Base-by-base conservation (phyloP, 2,329 filamentous ascomycete genomes). In the Epichloe hybrida region DNA sequence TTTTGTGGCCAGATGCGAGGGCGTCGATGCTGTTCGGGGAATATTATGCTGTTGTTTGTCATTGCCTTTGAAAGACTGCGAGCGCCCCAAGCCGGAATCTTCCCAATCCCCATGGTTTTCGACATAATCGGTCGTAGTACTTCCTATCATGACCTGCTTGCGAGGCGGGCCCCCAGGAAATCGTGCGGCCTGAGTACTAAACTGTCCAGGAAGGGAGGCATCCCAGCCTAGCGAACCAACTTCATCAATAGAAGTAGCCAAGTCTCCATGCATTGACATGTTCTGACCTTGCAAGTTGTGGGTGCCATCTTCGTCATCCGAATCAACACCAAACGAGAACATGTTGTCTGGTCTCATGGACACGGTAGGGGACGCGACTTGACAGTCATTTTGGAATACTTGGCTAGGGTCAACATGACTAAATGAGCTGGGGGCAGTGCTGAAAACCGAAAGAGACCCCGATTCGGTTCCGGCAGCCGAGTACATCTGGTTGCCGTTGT, bases 261-360 rank as follows among this genome's bases (percentile, higher is more conserved):
- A 87, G 47, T 90, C 84, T 44, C 79, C 74, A 49, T 83, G 77
- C 68, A 89, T 80, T 44, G 82, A 76, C 64, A 93, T 76, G 45
- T 57, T 86, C 36, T 84, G 78, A 60, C 94, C 87, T 39, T 81
- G 76, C 62, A 91, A 91, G 3, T 80, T 77, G 54, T 80, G 80
- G 23, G 77, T 80, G 3, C 94, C 88, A 5, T 96, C 88, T 31
- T 95, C 93, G 55, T 97, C 93, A 55, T 97, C 93, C 0, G 89
- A 95, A 62, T 97, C 93, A 3, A 76, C 84, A n/a, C 88, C 89
- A 64, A 97, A 95, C 4, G 81, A 82, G 64, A 96, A 96, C 77
- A 95, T 83, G 57, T 67, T 74, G 15, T 80, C 76, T 44, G 73
- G 69, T 52, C 71, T 68, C 62, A 79, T 64, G 36, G 66, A 62